Evolutionary conservation across 2,329 filamentous ascomycete species (phyloP).

Genomic region (Purpureocillium lavendulum): DNA sequence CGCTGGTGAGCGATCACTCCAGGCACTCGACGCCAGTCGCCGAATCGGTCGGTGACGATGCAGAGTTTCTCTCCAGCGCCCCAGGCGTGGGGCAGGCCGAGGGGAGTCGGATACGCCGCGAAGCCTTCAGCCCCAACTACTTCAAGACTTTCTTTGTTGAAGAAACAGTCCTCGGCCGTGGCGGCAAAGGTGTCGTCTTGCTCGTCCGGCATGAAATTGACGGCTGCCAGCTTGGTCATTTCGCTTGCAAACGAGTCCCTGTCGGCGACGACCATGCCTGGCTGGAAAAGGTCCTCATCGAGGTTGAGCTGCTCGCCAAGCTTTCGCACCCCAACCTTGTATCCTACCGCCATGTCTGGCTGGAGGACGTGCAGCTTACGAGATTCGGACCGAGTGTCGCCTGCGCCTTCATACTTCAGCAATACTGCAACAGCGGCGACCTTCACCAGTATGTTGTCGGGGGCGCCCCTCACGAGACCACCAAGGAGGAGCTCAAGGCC

Average conservation of each 20-base stretch:
- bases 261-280: conserved; percentile 91
- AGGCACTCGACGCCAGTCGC: conserved; percentile 9
- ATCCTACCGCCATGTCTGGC: conserved; percentile 94
- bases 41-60: conserved; percentile 16
- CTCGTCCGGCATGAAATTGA: conserved; percentile 92
- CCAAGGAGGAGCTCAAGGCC: conserved; percentile 82
- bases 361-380: conserved; percentile 78
- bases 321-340: conserved; percentile 93
- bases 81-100: conserved; percentile 36
- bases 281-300: conserved; percentile 87
- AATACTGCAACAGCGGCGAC: conserved; percentile 94
- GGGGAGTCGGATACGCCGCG: conserved; percentile 68
- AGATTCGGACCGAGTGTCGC: conserved; percentile 86
- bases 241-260: conserved; percentile 93
- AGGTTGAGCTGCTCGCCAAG: conserved; percentile 86
- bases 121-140: conserved; percentile 87
- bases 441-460: conserved; percentile 81
- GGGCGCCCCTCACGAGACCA: conserved; percentile 51
- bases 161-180: conserved; percentile 75
- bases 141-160: conserved; percentile 91
- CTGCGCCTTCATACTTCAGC: conserved; percentile 93
- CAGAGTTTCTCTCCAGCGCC: conserved; percentile 47
- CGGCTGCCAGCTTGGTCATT: conserved; percentile 78
- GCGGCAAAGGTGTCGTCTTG: conserved; percentile 89
- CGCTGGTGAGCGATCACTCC: conserved; percentile 17